phyloP scores from a whole-genome alignment of 2,329 filamentous ascomycete genomes.

The Dothiorella sarmentorum region DNA sequence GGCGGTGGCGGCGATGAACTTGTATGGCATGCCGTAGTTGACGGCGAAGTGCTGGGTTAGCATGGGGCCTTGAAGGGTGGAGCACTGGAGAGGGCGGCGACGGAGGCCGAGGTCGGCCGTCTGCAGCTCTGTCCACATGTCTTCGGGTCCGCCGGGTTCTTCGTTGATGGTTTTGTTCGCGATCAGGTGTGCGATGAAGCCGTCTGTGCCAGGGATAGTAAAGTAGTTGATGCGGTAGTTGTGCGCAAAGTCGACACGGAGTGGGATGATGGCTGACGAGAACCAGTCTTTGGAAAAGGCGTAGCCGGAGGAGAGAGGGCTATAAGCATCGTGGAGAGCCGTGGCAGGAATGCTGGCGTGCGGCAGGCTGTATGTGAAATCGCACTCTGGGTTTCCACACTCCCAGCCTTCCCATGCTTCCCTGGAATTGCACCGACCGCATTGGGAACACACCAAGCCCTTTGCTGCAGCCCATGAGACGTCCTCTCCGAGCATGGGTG shows the following conservation, averaged over 20 bases:
- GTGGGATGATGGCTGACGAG: slow-evolving; percentile 31
- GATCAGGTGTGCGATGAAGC: slow-evolving; percentile 54
- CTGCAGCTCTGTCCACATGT: slow-evolving; percentile 54
- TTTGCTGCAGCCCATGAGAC: slow-evolving; percentile 53
- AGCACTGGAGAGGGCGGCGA: slow-evolving; percentile 21
- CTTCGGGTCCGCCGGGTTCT: slow-evolving; percentile 55
- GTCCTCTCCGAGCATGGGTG: slow-evolving; percentile 40
- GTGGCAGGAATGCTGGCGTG: slow-evolving; percentile 30
- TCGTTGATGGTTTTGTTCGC: slow-evolving; percentile 53
- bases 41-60: slow-evolving; percentile 52
- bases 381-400: slow-evolving; percentile 54
- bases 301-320: slow-evolving; percentile 34
- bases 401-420: slow-evolving; percentile 60
- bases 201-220: slow-evolving; percentile 44
- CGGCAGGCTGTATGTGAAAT: slow-evolving; percentile 41
- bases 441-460: slow-evolving; percentile 65
- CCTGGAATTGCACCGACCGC: slow-evolving; percentile 59
- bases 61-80: slow-evolving; percentile 40
- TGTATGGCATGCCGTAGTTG: slow-evolving; percentile 64
- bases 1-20: slow-evolving; percentile 57
- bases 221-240: slow-evolving; percentile 46
- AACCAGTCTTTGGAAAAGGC: slow-evolving; percentile 30
- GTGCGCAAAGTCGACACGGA: slow-evolving; percentile 32
- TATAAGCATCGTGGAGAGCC: slow-evolving; percentile 34
- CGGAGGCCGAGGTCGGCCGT: slow-evolving; percentile 36